A percentile compares a stretch with the other conserved stretches of the same genome.
phyloP scores from a whole-genome alignment of 2,329 filamentous ascomycete species.

The Spiromastix sp. region DNA sequence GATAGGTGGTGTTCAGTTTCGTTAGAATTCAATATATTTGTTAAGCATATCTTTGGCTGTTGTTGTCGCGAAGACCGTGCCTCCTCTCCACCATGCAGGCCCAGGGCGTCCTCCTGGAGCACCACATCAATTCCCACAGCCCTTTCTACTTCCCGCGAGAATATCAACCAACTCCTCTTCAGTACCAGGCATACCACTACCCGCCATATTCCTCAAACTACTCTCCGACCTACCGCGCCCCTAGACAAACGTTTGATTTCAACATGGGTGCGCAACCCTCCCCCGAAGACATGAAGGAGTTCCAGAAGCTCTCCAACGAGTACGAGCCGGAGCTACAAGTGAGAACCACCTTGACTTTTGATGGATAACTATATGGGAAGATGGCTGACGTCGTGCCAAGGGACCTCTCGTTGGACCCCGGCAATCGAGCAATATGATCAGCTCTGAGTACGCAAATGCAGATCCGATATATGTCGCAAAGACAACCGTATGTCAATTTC shows the following conservation, averaged over 20 bases:
- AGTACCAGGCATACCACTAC: conserved; percentile 6
- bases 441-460: conserved; percentile 77
- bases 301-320: conserved; percentile 52
- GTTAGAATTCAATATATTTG: not conserved
- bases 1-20: too few species aligned
- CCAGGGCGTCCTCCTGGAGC: not conserved
- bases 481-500: conserved; percentile 55
- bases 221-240: conserved; percentile 8
- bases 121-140: conserved; percentile 15
- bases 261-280: conserved; percentile 29
- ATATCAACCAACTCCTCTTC: conserved; percentile 21
- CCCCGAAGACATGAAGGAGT: conserved; percentile 47
- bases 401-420: conserved; percentile 74
- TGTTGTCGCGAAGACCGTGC: not conserved
- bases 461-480: conserved; percentile 79
- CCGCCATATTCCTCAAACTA: not conserved
- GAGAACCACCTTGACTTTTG: conserved; percentile 18
- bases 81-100: not conserved
- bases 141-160: conserved; percentile 22
- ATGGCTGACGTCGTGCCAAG: conserved; percentile 39
- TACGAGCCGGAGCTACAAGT: conserved; percentile 50
- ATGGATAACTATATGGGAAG: not conserved
- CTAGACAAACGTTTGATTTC: conserved; percentile 17
- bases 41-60: not conserved
- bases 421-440: conserved; percentile 65